These are phyloP conservation scores for Hydnomerulius pinastri DNA, from an alignment of 768 basidiomycete genomes.

Conservation along the genomic window DNA sequence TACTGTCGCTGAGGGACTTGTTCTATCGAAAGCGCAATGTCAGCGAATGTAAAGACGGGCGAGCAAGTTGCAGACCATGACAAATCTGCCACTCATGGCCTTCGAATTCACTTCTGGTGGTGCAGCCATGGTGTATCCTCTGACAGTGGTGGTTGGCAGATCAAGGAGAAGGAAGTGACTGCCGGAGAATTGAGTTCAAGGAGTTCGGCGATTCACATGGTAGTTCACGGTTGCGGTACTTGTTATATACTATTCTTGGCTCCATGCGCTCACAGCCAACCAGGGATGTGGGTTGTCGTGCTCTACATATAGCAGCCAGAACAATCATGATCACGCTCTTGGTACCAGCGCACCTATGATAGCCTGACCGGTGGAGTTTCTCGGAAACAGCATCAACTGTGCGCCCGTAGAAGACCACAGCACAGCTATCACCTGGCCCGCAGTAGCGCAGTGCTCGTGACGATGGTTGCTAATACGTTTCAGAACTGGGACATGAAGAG, in stretches of 20 bases:
- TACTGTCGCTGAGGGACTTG: slow-evolving; percentile 61
- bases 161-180: too few relatives aligned
- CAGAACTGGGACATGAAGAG: too few relatives aligned
- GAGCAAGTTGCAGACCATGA: slow-evolving; percentile 48
- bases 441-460: too few relatives aligned
- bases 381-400: too few relatives aligned
- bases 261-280: not conserved
- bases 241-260: too few relatives aligned
- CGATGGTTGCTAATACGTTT: too few relatives aligned
- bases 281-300: not conserved
- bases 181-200: too few relatives aligned
- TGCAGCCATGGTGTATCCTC: slow-evolving; percentile 54
- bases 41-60: slow-evolving; percentile 1
- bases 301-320: not conserved
- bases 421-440: too few relatives aligned
- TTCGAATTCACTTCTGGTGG: slow-evolving; percentile 60
- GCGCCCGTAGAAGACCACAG: too few relatives aligned
- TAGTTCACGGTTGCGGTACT: too few relatives aligned
- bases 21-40: slow-evolving; percentile 45
- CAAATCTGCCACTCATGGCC: slow-evolving; percentile 61
- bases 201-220: not conserved
- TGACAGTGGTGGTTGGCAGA: not conserved
- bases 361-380: too few relatives aligned
- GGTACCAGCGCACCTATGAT: too few relatives aligned
- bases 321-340: not conserved